Evolutionary conservation across 192 early-diverging fungal genomes (phyloP), one percentile per base, ranked within the genome.

Genomic region (Oehlia diaphana): DNA sequence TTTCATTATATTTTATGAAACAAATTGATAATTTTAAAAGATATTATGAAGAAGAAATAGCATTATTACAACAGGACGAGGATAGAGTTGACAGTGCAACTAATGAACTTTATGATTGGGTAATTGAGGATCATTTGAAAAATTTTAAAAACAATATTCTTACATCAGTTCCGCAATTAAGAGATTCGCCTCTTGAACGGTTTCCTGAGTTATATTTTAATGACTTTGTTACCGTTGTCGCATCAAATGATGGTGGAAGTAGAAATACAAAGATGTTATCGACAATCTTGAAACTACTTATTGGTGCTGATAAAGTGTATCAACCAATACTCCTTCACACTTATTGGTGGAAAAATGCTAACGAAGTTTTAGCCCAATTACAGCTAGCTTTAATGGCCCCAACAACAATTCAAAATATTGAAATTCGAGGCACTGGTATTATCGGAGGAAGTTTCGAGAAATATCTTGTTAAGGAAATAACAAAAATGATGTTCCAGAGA

Each of bases 1-100:
- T 80, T 65, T 74, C 71, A 31, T 47, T 19, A 19, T 80, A 80
- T 75, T 76, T 75, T 61, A 74, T 74, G 39, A 33, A 76, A n/a
- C 49, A 77, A 39, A 80, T 80, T 63, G 33, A 80, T 37, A 26
- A 67, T 31, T 80, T 64, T 35, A 63, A 74, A 26, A 62, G 33
- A 37, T 6, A 58, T 7, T 80, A 65, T 64, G 14, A 42, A 1
- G 79, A 80, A 4, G 79, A 80, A 19, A 44, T 74, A 44, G 33
- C 21, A 2, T 23, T 28, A 31, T 16, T 70, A 28, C 37, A 80
- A 26, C 21, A 77, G 2, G 74, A 76, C 0, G 14, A 65, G 21
- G 47, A 73, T 4, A 80, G 76, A 31, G 21, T 76, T 42, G 79
- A 80, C 53, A 14, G 13, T 3, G 10, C 63, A 76, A 77, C 35